phyloP scores from a whole-genome alignment of 139 green algal species.

The Eudorina sp. region DNA sequence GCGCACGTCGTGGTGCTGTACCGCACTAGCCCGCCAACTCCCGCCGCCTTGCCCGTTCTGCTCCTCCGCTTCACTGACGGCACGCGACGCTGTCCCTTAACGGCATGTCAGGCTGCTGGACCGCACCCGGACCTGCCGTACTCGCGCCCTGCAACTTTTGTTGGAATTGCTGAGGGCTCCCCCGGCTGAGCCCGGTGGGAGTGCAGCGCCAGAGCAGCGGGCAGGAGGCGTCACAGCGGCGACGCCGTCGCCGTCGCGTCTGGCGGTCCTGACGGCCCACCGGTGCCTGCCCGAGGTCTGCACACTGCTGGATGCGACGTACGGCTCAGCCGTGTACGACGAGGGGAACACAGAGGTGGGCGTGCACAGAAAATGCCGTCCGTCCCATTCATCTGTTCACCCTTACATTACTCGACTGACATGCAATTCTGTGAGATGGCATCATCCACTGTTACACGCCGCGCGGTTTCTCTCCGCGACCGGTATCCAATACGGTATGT shows the following conservation, averaged over 20 bases:
- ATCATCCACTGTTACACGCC: too few relatives aligned
- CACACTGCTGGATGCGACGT: constrained; percentile 19
- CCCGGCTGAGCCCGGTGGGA: not conserved
- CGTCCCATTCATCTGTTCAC: too few relatives aligned
- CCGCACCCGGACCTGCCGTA: constrained; percentile 6
- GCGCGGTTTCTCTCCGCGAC: too few relatives aligned
- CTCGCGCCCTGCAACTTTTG: constrained; percentile 34
- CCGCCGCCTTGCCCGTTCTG: too few relatives aligned
- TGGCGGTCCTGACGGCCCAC: not conserved
- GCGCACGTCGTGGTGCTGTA: too few relatives aligned
- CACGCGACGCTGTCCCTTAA: not conserved
- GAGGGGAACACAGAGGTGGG: constrained; percentile 8
- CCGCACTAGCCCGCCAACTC: too few relatives aligned
- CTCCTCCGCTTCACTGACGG: too few relatives aligned
- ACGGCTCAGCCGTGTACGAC: constrained; percentile 31
- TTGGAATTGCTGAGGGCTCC: constrained; percentile 2
- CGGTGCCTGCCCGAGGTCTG: constrained; percentile 30
- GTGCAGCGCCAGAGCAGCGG: not conserved
- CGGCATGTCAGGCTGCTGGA: constrained; percentile 16
- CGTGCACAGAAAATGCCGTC: too few relatives aligned
- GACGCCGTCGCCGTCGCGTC: not conserved
- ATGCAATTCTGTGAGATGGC: too few relatives aligned
- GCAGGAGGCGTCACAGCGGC: not conserved
- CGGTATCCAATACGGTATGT: too few relatives aligned
- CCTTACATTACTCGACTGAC: too few relatives aligned